Conservation (phyloP, 1,139 yeast species). For the Yamadazyma triangularis region DNA sequence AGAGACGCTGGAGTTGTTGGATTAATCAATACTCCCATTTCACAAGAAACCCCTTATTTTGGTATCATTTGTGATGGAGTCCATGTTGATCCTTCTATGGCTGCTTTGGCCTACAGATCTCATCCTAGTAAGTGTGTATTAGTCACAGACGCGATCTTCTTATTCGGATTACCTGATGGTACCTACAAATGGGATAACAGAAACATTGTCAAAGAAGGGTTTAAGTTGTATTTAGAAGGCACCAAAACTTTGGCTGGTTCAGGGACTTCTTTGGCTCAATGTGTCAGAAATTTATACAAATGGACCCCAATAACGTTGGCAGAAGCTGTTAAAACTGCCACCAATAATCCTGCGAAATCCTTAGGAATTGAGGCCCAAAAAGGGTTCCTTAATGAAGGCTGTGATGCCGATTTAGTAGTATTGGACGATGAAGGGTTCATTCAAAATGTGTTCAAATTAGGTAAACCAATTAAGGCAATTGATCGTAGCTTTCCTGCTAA, state of each 20-base stretch:
- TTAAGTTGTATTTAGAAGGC: slow-evolving; percentile 46
- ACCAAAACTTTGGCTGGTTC: slow-evolving; percentile 63
- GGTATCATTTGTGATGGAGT: slow-evolving; percentile 63
- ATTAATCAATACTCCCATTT: slow-evolving; percentile 39
- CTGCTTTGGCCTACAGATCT: slow-evolving; percentile 48
- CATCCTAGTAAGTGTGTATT: slow-evolving; percentile 53
- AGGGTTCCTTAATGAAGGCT: slow-evolving; percentile 51
- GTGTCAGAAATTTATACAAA: slow-evolving; percentile 48
- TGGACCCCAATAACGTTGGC: slow-evolving; percentile 53
- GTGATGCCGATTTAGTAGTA: slow-evolving; percentile 58
- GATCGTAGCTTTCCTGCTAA: slow-evolving; percentile 18
- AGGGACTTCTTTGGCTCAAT: slow-evolving; percentile 53
- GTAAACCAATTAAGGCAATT: slow-evolving; percentile 19
- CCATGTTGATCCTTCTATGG: slow-evolving; percentile 59
- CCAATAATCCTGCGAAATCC: slow-evolving; percentile 53
- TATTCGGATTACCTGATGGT: slow-evolving; percentile 51
- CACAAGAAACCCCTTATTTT: slow-evolving; percentile 40
- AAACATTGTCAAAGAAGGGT: slow-evolving; percentile 47
- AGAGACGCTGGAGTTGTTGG: slow-evolving; percentile 60
- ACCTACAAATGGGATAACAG: slow-evolving; percentile 47
- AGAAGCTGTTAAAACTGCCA: slow-evolving; percentile 53
- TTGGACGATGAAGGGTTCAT: slow-evolving; percentile 44
- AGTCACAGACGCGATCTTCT: slow-evolving; percentile 61
- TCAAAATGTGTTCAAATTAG: slow-evolving; percentile 49
- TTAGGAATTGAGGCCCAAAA: slow-evolving; percentile 40